These are phyloP conservation scores for Alternaria infectoria DNA, from an alignment of 2,329 filamentous ascomycete species.

Conservation along the genomic window DNA sequence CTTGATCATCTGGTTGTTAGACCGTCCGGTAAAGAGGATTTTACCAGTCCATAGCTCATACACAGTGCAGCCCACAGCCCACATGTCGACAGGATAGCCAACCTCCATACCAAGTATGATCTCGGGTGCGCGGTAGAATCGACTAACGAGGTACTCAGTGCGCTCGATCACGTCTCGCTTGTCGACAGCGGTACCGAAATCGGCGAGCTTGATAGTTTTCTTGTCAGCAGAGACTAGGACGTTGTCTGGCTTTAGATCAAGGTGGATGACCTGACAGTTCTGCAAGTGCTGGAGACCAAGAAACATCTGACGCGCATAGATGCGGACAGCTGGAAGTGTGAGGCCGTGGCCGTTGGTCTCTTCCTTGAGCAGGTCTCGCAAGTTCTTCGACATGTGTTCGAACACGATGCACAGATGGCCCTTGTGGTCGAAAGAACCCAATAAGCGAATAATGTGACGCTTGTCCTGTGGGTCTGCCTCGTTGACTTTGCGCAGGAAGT, in stretches of 20 bases:
- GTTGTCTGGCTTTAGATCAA: conserved; percentile 97
- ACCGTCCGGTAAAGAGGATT: conserved; percentile 91
- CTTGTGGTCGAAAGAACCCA: conserved; percentile 90
- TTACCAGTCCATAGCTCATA: conserved; percentile 98
- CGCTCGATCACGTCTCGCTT: conserved; percentile 83
- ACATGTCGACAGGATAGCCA: conserved; percentile 93
- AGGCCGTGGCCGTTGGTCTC: conserved; percentile 83
- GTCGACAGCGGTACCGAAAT: conserved; percentile 94
- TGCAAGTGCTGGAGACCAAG: conserved; percentile 85
- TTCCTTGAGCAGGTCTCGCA: conserved; percentile 93
- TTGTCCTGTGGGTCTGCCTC: conserved; percentile 85
- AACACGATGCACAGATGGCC: conserved; percentile 96
- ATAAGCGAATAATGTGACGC: conserved; percentile 88
- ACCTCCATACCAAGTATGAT: conserved; percentile 97
- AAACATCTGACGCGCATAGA: conserved; percentile 95
- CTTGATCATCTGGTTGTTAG: conserved; percentile 98
- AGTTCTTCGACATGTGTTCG: conserved; percentile 83
- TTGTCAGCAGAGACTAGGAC: conserved; percentile 67
- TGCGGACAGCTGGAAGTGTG: conserved; percentile 83
- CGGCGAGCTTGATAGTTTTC: conserved; percentile 90
- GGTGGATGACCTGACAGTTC: conserved; percentile 91
- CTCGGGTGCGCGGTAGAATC: conserved; percentile 96
- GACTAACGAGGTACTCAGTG: conserved; percentile 92
- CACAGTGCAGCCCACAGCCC: conserved; percentile 96
- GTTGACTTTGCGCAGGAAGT: conserved; percentile 86